Evolutionary conservation across 1,139 yeast species (phyloP).

Genomic region (Yamadazyma aaseri): DNA sequence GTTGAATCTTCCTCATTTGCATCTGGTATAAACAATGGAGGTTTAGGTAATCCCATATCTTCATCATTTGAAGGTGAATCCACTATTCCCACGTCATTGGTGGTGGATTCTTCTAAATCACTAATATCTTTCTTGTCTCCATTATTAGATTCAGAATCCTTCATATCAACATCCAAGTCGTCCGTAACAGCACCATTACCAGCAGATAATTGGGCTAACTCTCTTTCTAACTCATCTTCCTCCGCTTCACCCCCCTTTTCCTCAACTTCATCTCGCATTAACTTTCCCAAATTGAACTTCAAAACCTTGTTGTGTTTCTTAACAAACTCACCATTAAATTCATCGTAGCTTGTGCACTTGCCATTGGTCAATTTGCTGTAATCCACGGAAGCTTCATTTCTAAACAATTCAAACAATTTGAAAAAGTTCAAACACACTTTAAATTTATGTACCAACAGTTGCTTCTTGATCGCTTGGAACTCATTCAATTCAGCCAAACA

Average conservation of each 20-base stretch:
- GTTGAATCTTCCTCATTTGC: constrained; percentile 9
- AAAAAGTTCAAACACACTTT: constrained; percentile 40
- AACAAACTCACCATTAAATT: constrained; percentile 25
- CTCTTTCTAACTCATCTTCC: constrained; percentile 30
- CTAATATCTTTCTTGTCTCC: background rate
- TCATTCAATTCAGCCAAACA: constrained; percentile 30
- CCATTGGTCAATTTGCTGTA: constrained; percentile 34
- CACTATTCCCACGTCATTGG: background rate
- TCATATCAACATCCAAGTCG: background rate
- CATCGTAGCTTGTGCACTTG: constrained; percentile 24
- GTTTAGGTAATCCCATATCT: constrained; percentile 14
- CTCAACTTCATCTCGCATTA: constrained; percentile 39
- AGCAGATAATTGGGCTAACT: constrained; percentile 4
- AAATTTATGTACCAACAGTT: constrained; percentile 30
- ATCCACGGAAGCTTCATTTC: constrained; percentile 28
- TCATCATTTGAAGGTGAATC: background rate
- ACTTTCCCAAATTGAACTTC: constrained; percentile 39
- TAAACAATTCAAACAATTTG: constrained; percentile 28
- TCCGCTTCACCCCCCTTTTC: constrained; percentile 27
- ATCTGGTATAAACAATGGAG: constrained; percentile 15
- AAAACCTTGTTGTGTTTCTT: constrained; percentile 37
- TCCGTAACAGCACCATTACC: background rate
- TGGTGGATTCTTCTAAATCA: background rate
- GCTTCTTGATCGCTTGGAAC: constrained; percentile 27
- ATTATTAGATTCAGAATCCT: background rate